Evolutionary conservation across 2,329 filamentous ascomycete genomes (phyloP).

Genomic region (Thielaviopsis musarum): DNA sequence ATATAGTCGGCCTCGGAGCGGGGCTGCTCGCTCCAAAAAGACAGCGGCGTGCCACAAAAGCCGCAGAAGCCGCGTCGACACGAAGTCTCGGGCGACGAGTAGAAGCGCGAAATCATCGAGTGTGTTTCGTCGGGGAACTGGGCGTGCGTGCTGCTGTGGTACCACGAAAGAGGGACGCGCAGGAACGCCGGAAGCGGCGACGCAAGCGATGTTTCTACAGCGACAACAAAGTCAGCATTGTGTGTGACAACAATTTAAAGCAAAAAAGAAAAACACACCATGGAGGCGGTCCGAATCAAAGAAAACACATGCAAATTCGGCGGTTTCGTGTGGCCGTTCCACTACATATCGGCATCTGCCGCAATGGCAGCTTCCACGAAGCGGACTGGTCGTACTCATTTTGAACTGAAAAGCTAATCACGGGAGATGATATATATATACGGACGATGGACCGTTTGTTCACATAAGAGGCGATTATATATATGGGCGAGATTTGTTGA

Average conservation of each 20-base stretch:
- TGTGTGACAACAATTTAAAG: too few species aligned
- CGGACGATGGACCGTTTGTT: too few species aligned
- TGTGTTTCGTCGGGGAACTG: conserved; percentile 65
- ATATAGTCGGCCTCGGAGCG: conserved; percentile 59
- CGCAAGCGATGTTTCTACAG: conserved; percentile 45
- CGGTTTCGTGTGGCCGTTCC: conserved; percentile 42
- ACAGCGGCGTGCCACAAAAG: conserved; percentile 74
- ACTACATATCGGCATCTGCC: conserved; percentile 73
- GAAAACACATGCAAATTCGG: conserved; percentile 46
- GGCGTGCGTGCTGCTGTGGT: conserved; percentile 56
- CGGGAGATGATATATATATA: too few species aligned
- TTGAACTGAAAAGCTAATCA: not conserved
- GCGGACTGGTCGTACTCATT: not conserved
- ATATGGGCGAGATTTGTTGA: too few species aligned
- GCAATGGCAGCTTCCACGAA: conserved; percentile 63
- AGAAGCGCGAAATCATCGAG: conserved; percentile 47
- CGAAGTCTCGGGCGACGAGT: conserved; percentile 40
- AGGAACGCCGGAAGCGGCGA: conserved; percentile 66
- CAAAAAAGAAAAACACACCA: conserved; percentile 40
- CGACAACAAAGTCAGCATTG: not conserved
- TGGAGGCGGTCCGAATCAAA: conserved; percentile 56
- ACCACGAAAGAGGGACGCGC: conserved; percentile 67
- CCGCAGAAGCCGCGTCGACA: conserved; percentile 72
- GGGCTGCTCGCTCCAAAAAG: conserved; percentile 66
- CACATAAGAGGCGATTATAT: too few species aligned